Evolutionary conservation across 2,329 filamentous ascomycete genomes (phyloP), one percentile per base, ranked within the genome.

Genomic region (Pseudocercospora fijiensis): DNA sequence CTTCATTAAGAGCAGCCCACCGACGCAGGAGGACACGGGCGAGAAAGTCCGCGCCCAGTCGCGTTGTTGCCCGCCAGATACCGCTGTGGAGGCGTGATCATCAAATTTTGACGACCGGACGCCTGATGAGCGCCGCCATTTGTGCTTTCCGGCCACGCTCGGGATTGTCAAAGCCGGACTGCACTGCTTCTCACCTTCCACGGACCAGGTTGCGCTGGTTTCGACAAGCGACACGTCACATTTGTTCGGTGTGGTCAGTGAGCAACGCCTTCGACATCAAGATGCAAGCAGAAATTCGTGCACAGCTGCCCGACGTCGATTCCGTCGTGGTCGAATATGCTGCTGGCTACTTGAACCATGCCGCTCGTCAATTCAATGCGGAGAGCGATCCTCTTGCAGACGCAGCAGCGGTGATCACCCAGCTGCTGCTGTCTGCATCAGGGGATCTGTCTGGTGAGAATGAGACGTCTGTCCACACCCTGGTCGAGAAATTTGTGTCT

Each of bases 321-420:
- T 71, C 76, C 20, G 72, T 77, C 55, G 71, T 78, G n/a, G 73
- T 74, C 20, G 72, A 76, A 56, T 78, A 78, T 69, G 73, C 75
- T 30, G 91, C 92, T 69, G 95, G 95, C 63, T 99, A 98, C 76
- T 84, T 99, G 71, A 92, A 88, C 74, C 94, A 99, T 83, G 95
- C 95, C 56, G 95, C 93, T 55, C 93, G 89, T 69, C 84, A 90
- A 58, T 96, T 90, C 83, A 83, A 87, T 65, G 86, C 88, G 58
- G 92, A 96, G 68, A 79, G 80, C 58, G 92, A 96, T 68, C 93
- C 93, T 10, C 82, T 99, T 64, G 85, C 86, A 65, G 93, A 98
- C 76, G 95, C 95, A 57, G 92, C 92, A 55, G 83, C 87, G 41
- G 85, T 90, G 63, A 88, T 99, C 69, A 92, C 90, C n/a, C 90